Conservation (phyloP, 331 rosid species). For the Telfairia occidentalis region DNA sequence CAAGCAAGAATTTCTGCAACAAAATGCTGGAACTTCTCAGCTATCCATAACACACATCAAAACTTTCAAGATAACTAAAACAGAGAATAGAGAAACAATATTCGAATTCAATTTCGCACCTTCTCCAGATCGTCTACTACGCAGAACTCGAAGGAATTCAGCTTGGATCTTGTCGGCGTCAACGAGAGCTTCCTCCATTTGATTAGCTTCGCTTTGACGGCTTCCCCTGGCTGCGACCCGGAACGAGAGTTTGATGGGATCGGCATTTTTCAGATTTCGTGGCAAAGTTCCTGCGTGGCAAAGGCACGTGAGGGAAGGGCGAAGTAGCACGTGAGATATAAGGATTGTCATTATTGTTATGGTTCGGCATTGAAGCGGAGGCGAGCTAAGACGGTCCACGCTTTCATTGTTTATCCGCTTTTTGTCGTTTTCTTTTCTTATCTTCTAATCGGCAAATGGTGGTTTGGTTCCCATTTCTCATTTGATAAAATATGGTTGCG, state of each 20-base stretch:
- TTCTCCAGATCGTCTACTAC: conserved; percentile 36
- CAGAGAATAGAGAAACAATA: neutral
- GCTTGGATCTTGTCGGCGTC: conserved; percentile 37
- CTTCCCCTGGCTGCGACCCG: neutral
- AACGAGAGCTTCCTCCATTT: conserved; percentile 24
- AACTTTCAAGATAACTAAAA: conserved; percentile 8
- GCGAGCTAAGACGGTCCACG: neutral
- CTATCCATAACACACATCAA: neutral
- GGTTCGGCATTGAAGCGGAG: neutral
- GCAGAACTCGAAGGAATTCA: conserved; percentile 38
- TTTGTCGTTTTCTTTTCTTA: neutral
- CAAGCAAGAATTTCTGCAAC: neutral
- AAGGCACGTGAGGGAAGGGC: conserved; percentile 20
- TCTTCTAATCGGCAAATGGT: neutral
- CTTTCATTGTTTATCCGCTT: neutral
- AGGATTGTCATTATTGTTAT: neutral
- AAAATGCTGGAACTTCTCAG: neutral
- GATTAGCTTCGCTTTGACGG: neutral
- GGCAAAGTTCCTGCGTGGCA: neutral
- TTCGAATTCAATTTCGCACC: conserved; percentile 18
- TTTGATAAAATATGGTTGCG: neutral
- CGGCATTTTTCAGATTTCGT: conserved; percentile 14
- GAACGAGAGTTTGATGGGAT: conserved; percentile 2
- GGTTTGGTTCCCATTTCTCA: neutral
- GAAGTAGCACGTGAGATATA: conserved; percentile 23